Evolutionary conservation across 805 yeast genomes (phyloP).

Genomic region (Metschnikowia baotianmanensis): DNA sequence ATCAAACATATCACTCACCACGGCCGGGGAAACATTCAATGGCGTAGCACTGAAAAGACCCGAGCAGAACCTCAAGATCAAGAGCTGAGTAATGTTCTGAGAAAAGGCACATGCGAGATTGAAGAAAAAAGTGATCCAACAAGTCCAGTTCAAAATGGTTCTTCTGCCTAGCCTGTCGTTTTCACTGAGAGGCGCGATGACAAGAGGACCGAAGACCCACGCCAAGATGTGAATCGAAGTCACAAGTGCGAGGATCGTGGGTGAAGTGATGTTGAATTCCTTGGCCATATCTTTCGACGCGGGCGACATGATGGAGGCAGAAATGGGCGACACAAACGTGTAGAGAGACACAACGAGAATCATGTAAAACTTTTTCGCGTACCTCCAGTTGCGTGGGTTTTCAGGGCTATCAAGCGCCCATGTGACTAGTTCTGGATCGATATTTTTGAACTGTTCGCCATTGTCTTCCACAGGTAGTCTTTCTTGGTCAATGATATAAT

Average conservation of each 20-base stretch:
- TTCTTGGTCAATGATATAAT: conserved; percentile 15
- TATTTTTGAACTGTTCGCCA: conserved; percentile 31
- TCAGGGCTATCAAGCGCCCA: conserved; percentile 35
- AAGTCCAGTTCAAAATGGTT: conserved; percentile 30
- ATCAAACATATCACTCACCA: conserved; percentile 36
- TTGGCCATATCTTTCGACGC: conserved; percentile 29
- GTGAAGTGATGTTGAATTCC: conserved; percentile 29
- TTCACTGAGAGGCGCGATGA: conserved; percentile 40
- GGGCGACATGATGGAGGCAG: conserved; percentile 40
- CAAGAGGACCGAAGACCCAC: conserved; percentile 40
- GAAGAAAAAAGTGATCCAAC: conserved; percentile 35
- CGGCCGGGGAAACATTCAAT: conserved; percentile 40
- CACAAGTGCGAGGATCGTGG: conserved; percentile 28
- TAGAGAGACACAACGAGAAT: conserved; percentile 32
- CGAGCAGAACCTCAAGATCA: conserved; percentile 33
- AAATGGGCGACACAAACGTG: conserved; percentile 40
- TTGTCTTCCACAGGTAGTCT: conserved; percentile 26
- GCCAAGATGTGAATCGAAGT: conserved; percentile 39
- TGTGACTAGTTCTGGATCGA: conserved; percentile 39
- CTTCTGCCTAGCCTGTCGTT: conserved; percentile 36
- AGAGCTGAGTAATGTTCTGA: conserved; percentile 31
- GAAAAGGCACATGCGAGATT: conserved; percentile 39
- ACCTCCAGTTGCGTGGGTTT: conserved; percentile 36
- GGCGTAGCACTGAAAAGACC: conserved; percentile 41
- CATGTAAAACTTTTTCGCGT: conserved; percentile 21